phyloP scores from a whole-genome alignment of 768 basidiomycete genomes.

The Flagelloscypha sp. region DNA sequence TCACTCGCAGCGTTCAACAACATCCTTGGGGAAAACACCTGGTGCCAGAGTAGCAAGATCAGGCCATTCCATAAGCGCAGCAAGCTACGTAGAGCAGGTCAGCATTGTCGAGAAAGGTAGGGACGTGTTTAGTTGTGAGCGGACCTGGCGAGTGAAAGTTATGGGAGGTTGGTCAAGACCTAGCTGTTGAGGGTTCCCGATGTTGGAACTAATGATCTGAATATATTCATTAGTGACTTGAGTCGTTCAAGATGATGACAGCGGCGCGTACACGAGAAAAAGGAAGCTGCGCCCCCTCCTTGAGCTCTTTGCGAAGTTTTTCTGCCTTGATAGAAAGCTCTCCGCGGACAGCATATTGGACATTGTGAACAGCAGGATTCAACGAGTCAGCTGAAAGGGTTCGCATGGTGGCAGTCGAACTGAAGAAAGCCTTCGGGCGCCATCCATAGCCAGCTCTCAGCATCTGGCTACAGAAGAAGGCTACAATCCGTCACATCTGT shows the following conservation, averaged over 20 bases:
- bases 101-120: constrained; percentile 5
- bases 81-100: constrained; percentile 46
- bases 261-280: too few relatives aligned
- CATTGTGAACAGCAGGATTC: constrained; percentile 78
- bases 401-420: constrained; percentile 40
- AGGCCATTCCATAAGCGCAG: constrained; percentile 89
- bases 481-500: too few relatives aligned
- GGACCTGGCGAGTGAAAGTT: constrained; percentile 86
- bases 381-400: constrained; percentile 61
- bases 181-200: constrained; percentile 96
- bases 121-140: constrained; percentile 11
- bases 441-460: too few relatives aligned
- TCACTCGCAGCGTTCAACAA: constrained; percentile 74
- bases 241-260: too few relatives aligned
- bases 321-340: constrained; percentile 95
- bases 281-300: constrained; percentile 51
- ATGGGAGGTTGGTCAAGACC: constrained; percentile 90
- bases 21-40: constrained; percentile 77
- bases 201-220: constrained; percentile 91
- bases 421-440: too few relatives aligned
- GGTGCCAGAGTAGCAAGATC: constrained; percentile 70
- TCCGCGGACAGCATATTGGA: constrained; percentile 95
- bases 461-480: too few relatives aligned
- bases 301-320: constrained; percentile 63
- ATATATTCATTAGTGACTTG: too few relatives aligned